Evolutionary conservation across 441 rosid species (phyloP).

Genomic region (Cnidoscolus chayamansa): DNA sequence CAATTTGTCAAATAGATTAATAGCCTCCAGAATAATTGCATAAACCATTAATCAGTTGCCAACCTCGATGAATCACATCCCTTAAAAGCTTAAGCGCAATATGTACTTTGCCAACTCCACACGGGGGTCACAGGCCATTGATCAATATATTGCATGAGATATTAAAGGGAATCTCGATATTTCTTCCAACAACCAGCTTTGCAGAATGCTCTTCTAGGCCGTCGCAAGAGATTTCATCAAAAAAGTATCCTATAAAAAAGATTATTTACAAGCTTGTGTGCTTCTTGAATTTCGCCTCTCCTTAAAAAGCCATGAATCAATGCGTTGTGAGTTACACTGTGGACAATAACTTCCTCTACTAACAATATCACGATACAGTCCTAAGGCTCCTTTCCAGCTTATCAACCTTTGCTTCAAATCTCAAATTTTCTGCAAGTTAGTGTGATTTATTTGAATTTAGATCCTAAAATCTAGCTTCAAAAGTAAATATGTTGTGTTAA

Average conservation of each 20-base stretch:
- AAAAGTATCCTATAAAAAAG: constrained; percentile 72
- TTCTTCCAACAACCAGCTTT: constrained; percentile 62
- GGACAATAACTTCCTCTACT: constrained; percentile 68
- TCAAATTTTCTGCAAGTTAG: no score
- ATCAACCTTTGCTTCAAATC: constrained; percentile 24
- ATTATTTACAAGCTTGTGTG: constrained; percentile 64
- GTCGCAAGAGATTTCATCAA: constrained; percentile 69
- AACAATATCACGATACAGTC: constrained; percentile 63
- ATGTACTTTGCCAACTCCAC: constrained; percentile 55
- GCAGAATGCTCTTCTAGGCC: constrained; percentile 62
- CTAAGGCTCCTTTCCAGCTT: constrained; percentile 52
- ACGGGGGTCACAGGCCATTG: constrained; percentile 31
- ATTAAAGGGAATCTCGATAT: constrained; percentile 51
- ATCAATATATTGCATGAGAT: constrained; percentile 75
- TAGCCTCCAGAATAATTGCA: constrained; percentile 65
- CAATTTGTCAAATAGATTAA: constrained; percentile 55
- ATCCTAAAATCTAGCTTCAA: no score
- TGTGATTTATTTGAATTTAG: no score
- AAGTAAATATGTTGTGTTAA: no score
- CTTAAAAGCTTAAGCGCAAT: constrained; percentile 57
- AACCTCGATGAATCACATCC: constrained; percentile 70
- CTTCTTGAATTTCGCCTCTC: constrained; percentile 63
- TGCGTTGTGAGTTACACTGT: constrained; percentile 76
- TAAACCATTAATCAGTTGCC: constrained; percentile 64
- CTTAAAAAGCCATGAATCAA: constrained; percentile 54